A percentile compares a stretch with the other conserved stretches of the same genome.
Conservation (phyloP, 306 rosid genomes). For the Ormosia emarginata region DNA sequence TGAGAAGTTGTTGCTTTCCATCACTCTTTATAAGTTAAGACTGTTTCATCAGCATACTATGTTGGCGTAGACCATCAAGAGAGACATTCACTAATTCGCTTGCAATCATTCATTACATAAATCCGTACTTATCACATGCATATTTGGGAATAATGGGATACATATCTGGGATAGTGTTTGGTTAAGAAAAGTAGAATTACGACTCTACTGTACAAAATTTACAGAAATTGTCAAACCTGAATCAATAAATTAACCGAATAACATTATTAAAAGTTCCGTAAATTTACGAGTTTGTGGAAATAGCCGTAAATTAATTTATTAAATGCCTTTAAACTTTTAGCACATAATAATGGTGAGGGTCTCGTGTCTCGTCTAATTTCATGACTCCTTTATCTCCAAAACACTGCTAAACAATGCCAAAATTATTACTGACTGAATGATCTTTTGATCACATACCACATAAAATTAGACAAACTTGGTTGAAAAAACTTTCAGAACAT, state of each 20-base stretch:
- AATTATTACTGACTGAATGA: neutral
- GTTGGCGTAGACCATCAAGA: too few species aligned
- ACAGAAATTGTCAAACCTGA: neutral
- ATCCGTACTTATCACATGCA: neutral
- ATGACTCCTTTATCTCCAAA: neutral
- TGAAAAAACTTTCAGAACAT: neutral
- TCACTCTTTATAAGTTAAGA: too few species aligned
- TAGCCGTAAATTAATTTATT: neutral
- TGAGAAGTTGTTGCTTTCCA: too few species aligned
- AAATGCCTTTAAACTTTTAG: neutral
- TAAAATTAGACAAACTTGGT: neutral
- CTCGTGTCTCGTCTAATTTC: neutral
- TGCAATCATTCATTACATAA: too few species aligned
- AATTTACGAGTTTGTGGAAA: neutral
- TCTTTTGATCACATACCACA: neutral
- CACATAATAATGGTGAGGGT: too few species aligned
- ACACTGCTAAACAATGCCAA: neutral
- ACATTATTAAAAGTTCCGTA: neutral
- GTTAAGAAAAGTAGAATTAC: neutral
- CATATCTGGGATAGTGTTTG: neutral
- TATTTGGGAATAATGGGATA: neutral
- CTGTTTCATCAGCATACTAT: too few species aligned
- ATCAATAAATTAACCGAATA: neutral
- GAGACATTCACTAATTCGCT: too few species aligned
- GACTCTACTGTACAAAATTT: neutral